Evolutionary conservation across 2,329 filamentous ascomycete species (phyloP), one percentile per base, ranked within the genome.

Genomic region (Hypoxylon sp.): DNA sequence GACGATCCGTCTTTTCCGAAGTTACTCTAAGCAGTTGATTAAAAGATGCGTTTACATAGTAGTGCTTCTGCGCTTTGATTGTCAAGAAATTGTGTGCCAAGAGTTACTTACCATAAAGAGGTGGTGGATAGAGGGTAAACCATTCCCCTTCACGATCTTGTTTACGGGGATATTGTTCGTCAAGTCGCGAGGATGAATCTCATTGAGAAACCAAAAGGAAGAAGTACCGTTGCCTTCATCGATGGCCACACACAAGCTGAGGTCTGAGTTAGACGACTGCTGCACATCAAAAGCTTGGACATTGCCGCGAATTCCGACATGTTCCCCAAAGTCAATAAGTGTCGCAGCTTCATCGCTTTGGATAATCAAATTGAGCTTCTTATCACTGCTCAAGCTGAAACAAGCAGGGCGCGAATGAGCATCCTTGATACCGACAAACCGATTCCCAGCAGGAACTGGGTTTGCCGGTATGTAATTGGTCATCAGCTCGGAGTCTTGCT

Each of bases 381-480:
- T 44, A n/a, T 44, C 39, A 44, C 39, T 44, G 39, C 39, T 44
- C 39, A 44, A 19, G n/a, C 39, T 44, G n/a, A 44, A 44, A n/a
- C 39, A 44, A 44, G 39, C 39, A 19, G 39, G 39, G 39, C 39
- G 39, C 10, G 39, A 44, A 44, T 44, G 39, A 44, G 39, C 39
- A 44, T 44, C 39, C 9, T 44, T 44, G n/a, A 44, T 44, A 44
- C n/a, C n/a, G 39, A 44, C 39, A n/a, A 44, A 44, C n/a, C 39
- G 39, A 44, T 44, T 44, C 39, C 39, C 39, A 8, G 39, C 39
- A 19, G 39, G 39, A 44, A 44, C 39, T 17, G 39, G 39, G 9
- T 19, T 44, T n/a, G 39, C 39, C n/a, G 39, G 39, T 19, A 44
- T 44, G 39, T 44, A 44, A 44, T 44, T 44, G 6, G 39, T 44